Conservation (phyloP, 495 filamentous ascomycete species). For the Penicillium arizonense region DNA sequence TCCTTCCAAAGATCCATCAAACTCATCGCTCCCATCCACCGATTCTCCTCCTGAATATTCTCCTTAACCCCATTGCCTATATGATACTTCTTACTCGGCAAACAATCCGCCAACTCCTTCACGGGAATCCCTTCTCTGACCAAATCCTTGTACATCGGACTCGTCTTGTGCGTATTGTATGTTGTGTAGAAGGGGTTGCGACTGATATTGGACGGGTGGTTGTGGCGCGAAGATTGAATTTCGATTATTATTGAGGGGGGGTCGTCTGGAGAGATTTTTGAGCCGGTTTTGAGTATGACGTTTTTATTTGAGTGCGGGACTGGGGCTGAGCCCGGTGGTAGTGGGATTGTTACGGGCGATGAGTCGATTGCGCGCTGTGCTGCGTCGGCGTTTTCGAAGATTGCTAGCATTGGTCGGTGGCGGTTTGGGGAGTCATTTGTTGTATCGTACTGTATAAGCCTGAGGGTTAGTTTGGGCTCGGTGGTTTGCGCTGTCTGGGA, state of each 20-base stretch:
- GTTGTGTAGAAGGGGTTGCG: slow-evolving; percentile 32
- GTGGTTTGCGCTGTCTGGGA: background rate
- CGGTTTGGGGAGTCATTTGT: slow-evolving; percentile 8
- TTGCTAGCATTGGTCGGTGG: slow-evolving; percentile 25
- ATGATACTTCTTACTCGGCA: slow-evolving; percentile 21
- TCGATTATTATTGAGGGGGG: slow-evolving; percentile 19
- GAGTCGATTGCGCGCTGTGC: slow-evolving; percentile 33
- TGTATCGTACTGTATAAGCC: slow-evolving; percentile 13
- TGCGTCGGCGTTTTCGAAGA: slow-evolving; percentile 36
- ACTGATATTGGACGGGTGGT: slow-evolving; percentile 22
- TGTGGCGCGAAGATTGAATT: slow-evolving; percentile 24
- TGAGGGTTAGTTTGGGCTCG: background rate
- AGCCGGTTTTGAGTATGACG: background rate
- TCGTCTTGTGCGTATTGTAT: slow-evolving; percentile 17
- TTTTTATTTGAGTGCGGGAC: background rate
- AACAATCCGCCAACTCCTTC: slow-evolving; percentile 27
- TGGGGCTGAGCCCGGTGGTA: slow-evolving; percentile 2
- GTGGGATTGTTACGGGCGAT: slow-evolving; percentile 29
- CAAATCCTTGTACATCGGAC: slow-evolving; percentile 26
- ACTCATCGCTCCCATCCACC: slow-evolving; percentile 18
- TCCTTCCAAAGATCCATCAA: slow-evolving; percentile 30
- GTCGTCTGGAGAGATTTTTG: background rate
- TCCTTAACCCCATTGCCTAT: slow-evolving; percentile 10
- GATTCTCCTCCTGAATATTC: slow-evolving; percentile 12
- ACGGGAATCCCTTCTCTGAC: slow-evolving; percentile 22